phyloP scores from a whole-genome alignment of 2,329 filamentous ascomycete species.

The Rachicladosporium sp. region DNA sequence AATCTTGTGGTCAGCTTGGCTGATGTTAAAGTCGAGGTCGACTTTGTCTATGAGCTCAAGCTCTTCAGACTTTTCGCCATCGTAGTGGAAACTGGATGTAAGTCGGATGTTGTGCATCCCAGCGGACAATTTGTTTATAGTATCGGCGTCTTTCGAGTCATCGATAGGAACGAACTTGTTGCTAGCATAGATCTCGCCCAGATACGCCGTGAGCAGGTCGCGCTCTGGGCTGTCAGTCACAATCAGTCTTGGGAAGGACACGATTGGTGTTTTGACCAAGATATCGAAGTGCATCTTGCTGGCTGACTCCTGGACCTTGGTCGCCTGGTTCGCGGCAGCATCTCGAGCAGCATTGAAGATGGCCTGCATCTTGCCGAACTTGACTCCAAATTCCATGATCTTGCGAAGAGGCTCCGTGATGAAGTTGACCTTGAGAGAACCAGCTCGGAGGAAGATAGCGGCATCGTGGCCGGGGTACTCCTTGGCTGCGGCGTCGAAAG shows the following conservation, averaged over 20 bases:
- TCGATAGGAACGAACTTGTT: slow-evolving; percentile 83
- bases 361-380: slow-evolving; percentile 99
- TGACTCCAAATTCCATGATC: slow-evolving; percentile 94
- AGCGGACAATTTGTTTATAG: slow-evolving; percentile 79
- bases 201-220: slow-evolving; percentile 79
- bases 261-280: slow-evolving; percentile 84
- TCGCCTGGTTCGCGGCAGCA: slow-evolving; percentile 86
- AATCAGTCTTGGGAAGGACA: slow-evolving; percentile 79
- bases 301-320: slow-evolving; percentile 79
- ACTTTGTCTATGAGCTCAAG: slow-evolving; percentile 96
- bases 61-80: slow-evolving; percentile 61
- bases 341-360: slow-evolving; percentile 95
- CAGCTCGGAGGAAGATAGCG: slow-evolving; percentile 77
- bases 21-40: slow-evolving; percentile 84
- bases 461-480: slow-evolving; percentile 91
- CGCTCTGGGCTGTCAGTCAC: slow-evolving; percentile 56
- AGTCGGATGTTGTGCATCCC: slow-evolving; percentile 87
- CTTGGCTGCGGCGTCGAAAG: slow-evolving; percentile 65
- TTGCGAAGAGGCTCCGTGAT: slow-evolving; percentile 94
- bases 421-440: slow-evolving; percentile 94
- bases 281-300: slow-evolving; percentile 91
- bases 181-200: slow-evolving; percentile 94
- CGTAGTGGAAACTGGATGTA: slow-evolving; percentile 79
- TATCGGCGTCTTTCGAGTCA: slow-evolving; percentile 57
- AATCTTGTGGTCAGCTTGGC: slow-evolving; percentile 72